These are phyloP conservation scores for Claviceps sp. DNA, from an alignment of 2,329 filamentous ascomycete genomes.

Conservation along the genomic window DNA sequence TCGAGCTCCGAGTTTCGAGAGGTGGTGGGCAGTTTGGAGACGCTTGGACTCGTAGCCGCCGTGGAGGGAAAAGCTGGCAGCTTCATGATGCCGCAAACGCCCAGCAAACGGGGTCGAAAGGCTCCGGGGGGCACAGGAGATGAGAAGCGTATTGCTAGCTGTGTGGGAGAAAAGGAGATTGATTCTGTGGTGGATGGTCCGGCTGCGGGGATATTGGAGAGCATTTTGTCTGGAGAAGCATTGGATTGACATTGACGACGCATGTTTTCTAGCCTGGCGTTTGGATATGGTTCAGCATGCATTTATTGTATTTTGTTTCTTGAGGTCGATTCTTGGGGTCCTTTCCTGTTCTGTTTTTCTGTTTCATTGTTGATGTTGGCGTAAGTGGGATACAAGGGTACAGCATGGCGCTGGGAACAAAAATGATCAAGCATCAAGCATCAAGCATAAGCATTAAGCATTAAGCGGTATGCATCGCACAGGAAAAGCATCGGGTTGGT, in stretches of 20 bases:
- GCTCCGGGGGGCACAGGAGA: slow-evolving; percentile 44
- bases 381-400: neutral
- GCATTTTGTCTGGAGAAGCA: slow-evolving; percentile 48
- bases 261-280: neutral
- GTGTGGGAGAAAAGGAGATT: slow-evolving; percentile 68
- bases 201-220: slow-evolving; percentile 46
- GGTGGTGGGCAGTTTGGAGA: slow-evolving; percentile 80
- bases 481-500: too few species aligned
- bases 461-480: too few species aligned
- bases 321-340: too few species aligned
- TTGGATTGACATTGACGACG: slow-evolving; percentile 29
- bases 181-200: slow-evolving; percentile 52
- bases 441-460: too few species aligned
- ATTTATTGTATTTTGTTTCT: neutral
- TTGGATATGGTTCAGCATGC: neutral
- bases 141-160: slow-evolving; percentile 67
- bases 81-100: slow-evolving; percentile 51
- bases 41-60: slow-evolving; percentile 62
- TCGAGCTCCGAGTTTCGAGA: slow-evolving; percentile 90
- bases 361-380: neutral
- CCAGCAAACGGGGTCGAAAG: slow-evolving; percentile 54
- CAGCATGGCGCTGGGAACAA: neutral
- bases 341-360: neutral
- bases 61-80: slow-evolving; percentile 59
- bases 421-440: neutral